Percentiles rank a stretch among this genome's conserved stretches.
These are phyloP conservation scores for Umbelopsis sp. DNA, from an alignment of 371 early-diverging fungal species.

Conservation along the genomic window DNA sequence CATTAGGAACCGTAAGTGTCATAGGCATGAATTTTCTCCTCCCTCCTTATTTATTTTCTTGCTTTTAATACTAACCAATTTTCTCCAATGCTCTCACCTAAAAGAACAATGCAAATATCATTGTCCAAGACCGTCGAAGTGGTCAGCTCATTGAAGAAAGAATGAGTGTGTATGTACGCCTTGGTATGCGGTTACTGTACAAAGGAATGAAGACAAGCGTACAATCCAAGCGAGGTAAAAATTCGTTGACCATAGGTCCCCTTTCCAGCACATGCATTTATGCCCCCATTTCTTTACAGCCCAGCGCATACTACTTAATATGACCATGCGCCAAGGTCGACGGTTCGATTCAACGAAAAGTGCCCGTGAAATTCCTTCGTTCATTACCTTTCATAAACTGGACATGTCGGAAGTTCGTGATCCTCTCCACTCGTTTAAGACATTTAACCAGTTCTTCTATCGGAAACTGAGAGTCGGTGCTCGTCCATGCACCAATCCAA, in stretches of 20 bases:
- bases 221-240: conserved; percentile 35
- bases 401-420: conserved; percentile 64
- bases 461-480: conserved; percentile 76
- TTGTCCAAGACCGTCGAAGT: conserved; percentile 75
- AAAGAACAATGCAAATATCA: conserved; percentile 75
- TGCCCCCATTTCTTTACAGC: conserved; percentile 26
- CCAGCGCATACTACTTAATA: conserved; percentile 58
- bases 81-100: not conserved
- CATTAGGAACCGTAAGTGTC: conserved; percentile 61
- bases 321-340: conserved; percentile 77
- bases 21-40: too few relatives aligned
- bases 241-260: too few relatives aligned
- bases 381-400: conserved; percentile 79
- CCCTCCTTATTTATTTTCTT: too few relatives aligned
- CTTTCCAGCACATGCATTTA: too few relatives aligned
- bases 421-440: conserved; percentile 71
- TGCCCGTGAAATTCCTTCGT: conserved; percentile 72
- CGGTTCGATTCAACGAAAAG: conserved; percentile 77
- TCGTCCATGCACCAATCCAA: conserved; percentile 61
- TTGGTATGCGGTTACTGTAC: conserved; percentile 85
- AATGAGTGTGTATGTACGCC: conserved; percentile 82
- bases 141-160: conserved; percentile 84
- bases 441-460: conserved; percentile 92
- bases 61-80: too few relatives aligned
- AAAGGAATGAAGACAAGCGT: conserved; percentile 57